Percentiles rank a stretch among this genome's conserved stretches.
These are phyloP conservation scores for Candida orba DNA, from an alignment of 805 yeast genomes.

Conservation along the genomic window DNA sequence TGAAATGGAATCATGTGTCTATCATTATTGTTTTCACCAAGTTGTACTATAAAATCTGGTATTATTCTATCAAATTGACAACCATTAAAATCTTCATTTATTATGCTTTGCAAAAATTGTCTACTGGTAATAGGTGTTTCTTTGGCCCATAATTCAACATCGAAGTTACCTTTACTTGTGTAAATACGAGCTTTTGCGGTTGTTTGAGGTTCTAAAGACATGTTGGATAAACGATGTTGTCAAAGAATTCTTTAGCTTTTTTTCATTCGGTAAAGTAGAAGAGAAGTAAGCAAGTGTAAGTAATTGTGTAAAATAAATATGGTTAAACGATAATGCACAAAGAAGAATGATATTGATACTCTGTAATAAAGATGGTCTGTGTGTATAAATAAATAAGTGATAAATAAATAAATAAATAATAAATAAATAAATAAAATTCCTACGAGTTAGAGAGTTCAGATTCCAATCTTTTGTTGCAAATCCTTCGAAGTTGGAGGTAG, in stretches of 20 bases:
- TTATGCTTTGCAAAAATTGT: conserved; percentile 43
- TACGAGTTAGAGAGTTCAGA: too few relatives aligned
- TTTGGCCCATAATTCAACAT: conserved; percentile 61
- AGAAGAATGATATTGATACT: too few relatives aligned
- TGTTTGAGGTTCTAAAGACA: conserved; percentile 42
- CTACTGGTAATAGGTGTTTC: conserved; percentile 48
- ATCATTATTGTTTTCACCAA: conserved; percentile 22
- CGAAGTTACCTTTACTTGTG: conserved; percentile 54
- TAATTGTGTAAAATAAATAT: too few relatives aligned
- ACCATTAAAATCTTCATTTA: conserved; percentile 35
- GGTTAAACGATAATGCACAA: too few relatives aligned
- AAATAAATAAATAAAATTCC: not conserved
- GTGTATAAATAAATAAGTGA: not conserved
- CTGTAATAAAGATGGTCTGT: too few relatives aligned
- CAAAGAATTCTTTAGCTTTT: too few relatives aligned
- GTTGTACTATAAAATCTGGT: conserved; percentile 30
- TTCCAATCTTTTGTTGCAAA: conserved; percentile 17
- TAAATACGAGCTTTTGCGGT: conserved; percentile 48
- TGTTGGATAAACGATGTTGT: not conserved
- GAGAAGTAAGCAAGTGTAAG: too few relatives aligned
- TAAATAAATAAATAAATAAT: not conserved
- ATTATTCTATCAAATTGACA: conserved; percentile 35
- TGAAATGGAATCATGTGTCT: conserved; percentile 13
- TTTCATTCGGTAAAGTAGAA: too few relatives aligned
- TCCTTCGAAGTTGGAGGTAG: conserved; percentile 35